Conservation (phyloP, 352 stramenopile genomes). For the Phytophthora cactorum region DNA sequence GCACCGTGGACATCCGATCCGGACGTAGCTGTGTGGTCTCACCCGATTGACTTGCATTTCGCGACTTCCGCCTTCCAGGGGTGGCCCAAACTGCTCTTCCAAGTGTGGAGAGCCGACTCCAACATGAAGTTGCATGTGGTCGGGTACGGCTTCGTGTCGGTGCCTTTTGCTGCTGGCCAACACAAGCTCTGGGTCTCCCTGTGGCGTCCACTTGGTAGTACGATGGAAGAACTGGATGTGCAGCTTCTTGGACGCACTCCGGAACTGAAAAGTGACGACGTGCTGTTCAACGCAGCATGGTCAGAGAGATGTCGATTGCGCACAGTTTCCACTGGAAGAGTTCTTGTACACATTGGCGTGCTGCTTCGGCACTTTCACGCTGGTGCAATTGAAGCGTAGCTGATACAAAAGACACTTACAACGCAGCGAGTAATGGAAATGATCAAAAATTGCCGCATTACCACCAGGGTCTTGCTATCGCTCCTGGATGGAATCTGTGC, state of each 20-base stretch:
- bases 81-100: constrained; percentile 70
- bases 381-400: constrained; percentile 27
- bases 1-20: constrained; percentile 29
- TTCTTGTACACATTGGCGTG: constrained; percentile 57
- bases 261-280: constrained; percentile 64
- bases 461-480: constrained; percentile 11
- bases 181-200: constrained; percentile 52
- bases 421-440: constrained; percentile 3
- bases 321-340: constrained; percentile 62
- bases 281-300: constrained; percentile 63
- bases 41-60: constrained; percentile 78
- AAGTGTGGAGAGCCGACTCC: constrained; percentile 66
- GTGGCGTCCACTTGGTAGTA: constrained; percentile 67
- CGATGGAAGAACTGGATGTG: constrained; percentile 56
- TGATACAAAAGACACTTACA: not conserved
- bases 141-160: constrained; percentile 64
- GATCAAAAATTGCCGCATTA: constrained; percentile 35
- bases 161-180: constrained; percentile 62
- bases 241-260: constrained; percentile 55
- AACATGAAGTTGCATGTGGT: constrained; percentile 55
- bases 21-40: constrained; percentile 55
- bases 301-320: constrained; percentile 64
- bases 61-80: constrained; percentile 58
- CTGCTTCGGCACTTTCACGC: constrained; percentile 61
- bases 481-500: constrained; percentile 8